phyloP scores from a whole-genome alignment of 192 early-diverging fungal species.

The Rhizophagus prolifer region DNA sequence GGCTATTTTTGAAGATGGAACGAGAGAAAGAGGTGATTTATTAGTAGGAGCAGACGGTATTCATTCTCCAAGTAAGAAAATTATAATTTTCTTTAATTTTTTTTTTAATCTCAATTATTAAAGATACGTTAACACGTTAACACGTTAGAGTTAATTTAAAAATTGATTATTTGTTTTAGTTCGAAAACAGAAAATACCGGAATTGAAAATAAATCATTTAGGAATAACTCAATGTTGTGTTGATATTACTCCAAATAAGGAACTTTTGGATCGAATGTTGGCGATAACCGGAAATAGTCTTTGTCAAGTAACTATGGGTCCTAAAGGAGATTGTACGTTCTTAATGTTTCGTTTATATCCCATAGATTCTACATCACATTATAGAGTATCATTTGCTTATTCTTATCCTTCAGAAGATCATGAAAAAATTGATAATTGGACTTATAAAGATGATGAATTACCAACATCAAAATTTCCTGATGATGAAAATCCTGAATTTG shows the following conservation, averaged over 20 bases:
- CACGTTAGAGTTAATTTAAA: too few relatives aligned
- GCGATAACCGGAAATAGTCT: not conserved
- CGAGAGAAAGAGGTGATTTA: conserved; percentile 4
- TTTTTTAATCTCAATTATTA: too few relatives aligned
- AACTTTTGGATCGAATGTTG: not conserved
- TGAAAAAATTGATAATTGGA: not conserved
- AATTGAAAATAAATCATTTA: not conserved
- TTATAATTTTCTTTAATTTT: too few relatives aligned
- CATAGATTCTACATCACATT: not conserved
- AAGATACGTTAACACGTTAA: too few relatives aligned
- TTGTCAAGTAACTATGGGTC: not conserved
- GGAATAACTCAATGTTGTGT: not conserved
- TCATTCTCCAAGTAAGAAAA: conserved; percentile 12
- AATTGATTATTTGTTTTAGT: not conserved
- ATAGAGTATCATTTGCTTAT: not conserved
- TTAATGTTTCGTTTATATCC: not conserved
- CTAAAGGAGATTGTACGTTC: not conserved
- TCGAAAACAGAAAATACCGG: conserved; percentile 11
- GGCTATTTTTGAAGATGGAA: conserved; percentile 15
- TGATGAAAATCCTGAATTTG: not conserved
- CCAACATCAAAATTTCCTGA: not conserved
- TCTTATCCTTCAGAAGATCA: not conserved
- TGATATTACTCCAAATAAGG: not conserved
- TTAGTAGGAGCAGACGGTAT: conserved; percentile 14
- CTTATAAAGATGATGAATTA: not conserved